Conservation (phyloP, 257 asterid species). For the Rhazya stricta region DNA sequence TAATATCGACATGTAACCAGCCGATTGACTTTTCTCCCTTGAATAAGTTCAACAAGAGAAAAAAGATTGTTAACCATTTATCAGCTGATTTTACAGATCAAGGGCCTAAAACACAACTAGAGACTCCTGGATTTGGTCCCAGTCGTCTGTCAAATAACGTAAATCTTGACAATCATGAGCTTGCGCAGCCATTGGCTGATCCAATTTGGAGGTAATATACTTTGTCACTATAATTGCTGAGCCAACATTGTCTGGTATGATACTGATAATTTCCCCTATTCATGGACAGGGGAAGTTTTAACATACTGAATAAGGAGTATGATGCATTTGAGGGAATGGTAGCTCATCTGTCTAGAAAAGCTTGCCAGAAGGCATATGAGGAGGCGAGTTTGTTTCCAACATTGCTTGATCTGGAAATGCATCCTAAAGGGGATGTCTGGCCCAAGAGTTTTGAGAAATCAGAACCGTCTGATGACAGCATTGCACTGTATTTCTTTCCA, state of each 20-base stretch:
- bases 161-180: slow-evolving; percentile 8
- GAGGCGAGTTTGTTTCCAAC: slow-evolving; percentile 41
- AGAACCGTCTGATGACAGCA: slow-evolving; percentile 46
- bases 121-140: slow-evolving; percentile 12
- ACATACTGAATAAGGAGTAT: slow-evolving; percentile 29
- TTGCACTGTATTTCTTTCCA: slow-evolving; percentile 79
- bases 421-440: slow-evolving; percentile 57
- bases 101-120: slow-evolving; percentile 2
- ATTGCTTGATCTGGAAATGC: slow-evolving; percentile 55
- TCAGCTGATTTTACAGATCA: slow-evolving; percentile 1
- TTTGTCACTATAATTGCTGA: slow-evolving; percentile 1
- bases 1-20: not conserved
- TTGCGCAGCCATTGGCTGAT: slow-evolving; percentile 34
- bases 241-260: slow-evolving; percentile 1
- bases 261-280: slow-evolving; percentile 13
- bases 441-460: slow-evolving; percentile 54
- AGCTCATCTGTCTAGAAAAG: slow-evolving; percentile 55
- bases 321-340: slow-evolving; percentile 38
- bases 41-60: not conserved
- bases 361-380: slow-evolving; percentile 45
- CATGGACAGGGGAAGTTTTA: slow-evolving; percentile 56
- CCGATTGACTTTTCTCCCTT: not conserved
- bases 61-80: not conserved
- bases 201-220: slow-evolving; percentile 69
- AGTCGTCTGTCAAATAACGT: slow-evolving; percentile 14